Evolutionary conservation across 148 eudicot genomes (phyloP).

Genomic region (Vaccinium corymbosum): DNA sequence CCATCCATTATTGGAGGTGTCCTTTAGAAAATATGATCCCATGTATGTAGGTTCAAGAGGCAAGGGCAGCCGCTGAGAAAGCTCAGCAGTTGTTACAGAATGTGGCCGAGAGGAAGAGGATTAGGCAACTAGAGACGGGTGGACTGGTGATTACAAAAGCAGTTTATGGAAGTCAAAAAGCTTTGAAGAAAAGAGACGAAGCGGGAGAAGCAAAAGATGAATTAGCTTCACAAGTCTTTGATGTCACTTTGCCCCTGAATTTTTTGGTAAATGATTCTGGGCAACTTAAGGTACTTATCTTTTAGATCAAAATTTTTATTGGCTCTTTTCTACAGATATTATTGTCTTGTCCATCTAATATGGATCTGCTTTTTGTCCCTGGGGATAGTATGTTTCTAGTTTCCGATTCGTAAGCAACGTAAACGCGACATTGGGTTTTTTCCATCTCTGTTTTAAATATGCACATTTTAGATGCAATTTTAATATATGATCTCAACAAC

Average conservation of each 20-base stretch:
- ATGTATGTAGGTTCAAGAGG: constrained; percentile 64
- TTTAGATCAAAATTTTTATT: neutral
- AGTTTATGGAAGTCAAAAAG: constrained; percentile 64
- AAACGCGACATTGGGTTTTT: neutral
- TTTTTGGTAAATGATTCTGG: constrained; percentile 81
- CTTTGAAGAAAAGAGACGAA: constrained; percentile 41
- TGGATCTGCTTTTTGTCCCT: neutral
- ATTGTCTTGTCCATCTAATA: neutral
- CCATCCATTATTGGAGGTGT: neutral
- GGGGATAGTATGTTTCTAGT: neutral
- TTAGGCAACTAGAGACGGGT: constrained; percentile 54
- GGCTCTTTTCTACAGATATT: neutral
- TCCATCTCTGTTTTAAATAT: neutral
- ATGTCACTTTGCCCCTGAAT: constrained; percentile 81
- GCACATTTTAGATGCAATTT: neutral
- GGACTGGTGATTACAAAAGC: constrained; percentile 79
- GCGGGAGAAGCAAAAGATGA: constrained; percentile 43
- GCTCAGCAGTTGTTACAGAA: constrained; percentile 76
- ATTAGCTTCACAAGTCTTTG: constrained; percentile 64
- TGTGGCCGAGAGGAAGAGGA: constrained; percentile 78
- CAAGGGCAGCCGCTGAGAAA: constrained; percentile 79
- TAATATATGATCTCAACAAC: neutral
- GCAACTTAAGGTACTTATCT: constrained; percentile 76
- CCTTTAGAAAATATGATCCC: neutral
- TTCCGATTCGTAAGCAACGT: neutral